phyloP scores from a whole-genome alignment of 352 stramenopile species.

The Phytophthora podocarpi region DNA sequence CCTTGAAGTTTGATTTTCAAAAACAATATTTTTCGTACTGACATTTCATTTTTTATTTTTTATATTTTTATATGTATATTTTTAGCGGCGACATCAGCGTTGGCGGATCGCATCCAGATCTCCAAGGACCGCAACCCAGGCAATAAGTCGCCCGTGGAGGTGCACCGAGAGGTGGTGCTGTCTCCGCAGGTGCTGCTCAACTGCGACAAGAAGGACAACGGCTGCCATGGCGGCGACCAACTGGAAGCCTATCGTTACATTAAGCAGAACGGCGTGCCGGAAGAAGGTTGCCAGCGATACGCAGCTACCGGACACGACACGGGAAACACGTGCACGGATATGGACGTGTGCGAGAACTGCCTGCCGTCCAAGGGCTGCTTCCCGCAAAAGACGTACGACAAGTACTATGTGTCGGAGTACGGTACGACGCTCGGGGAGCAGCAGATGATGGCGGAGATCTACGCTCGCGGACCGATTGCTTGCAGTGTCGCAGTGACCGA shows the following conservation, averaged over 20 bases:
- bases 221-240: slow-evolving; percentile 94
- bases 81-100: slow-evolving; percentile 77
- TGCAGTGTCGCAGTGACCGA: slow-evolving; percentile 93
- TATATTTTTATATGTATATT: slow-evolving; percentile 17
- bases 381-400: slow-evolving; percentile 92
- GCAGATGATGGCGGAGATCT: slow-evolving; percentile 98
- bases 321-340: slow-evolving; percentile 80
- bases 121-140: slow-evolving; percentile 62
- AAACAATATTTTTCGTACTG: neutral
- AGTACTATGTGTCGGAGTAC: slow-evolving; percentile 96
- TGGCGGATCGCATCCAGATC: slow-evolving; percentile 89
- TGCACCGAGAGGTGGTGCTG: slow-evolving; percentile 80
- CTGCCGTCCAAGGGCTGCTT: slow-evolving; percentile 80
- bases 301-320: slow-evolving; percentile 91
- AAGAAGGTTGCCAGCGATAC: slow-evolving; percentile 96
- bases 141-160: slow-evolving; percentile 61
- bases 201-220: slow-evolving; percentile 84
- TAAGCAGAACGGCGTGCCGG: slow-evolving; percentile 91
- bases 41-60: neutral
- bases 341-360: slow-evolving; percentile 95
- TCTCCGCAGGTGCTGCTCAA: slow-evolving; percentile 90
- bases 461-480: slow-evolving; percentile 93
- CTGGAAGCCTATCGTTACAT: slow-evolving; percentile 93
- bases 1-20: no score
- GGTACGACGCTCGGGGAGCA: slow-evolving; percentile 89